Base-by-base conservation (phyloP, 2,329 filamentous ascomycete species). In the Pseudogymnoascus sp. region DNA sequence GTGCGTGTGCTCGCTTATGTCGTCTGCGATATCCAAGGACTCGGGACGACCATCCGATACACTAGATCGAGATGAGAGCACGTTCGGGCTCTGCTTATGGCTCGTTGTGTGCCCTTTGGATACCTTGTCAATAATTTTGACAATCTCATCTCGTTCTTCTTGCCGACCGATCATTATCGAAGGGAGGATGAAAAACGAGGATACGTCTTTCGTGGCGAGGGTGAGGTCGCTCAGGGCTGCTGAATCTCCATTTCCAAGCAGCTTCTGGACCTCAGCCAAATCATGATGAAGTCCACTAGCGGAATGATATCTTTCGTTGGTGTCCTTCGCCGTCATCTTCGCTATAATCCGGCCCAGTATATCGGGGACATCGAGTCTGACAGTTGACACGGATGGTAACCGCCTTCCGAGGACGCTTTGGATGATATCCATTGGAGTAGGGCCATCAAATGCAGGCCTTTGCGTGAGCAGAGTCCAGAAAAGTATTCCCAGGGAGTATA, bases 281-380 rank as follows among this genome's bases (percentile, higher is more conserved):
- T 97, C 93, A 69, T 90, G 81, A 66, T 91, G 91, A 62, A 97
- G 81, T 2, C 93, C 92, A 62, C 90, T 92, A 0, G 89, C 88
- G 5, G 91, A 96, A 69, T 96, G 88, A 71, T 97, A 97, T 12
- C 93, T 85, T 62, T 97, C 92, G 61, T 86, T 83, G 57, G 96
- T 89, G 63, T 87, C 89, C 74, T 95, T 96, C 63, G 91, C 86
- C 0, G 92, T 96, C 82, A 95, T 96, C 72, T 92, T 95, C 71
- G 93, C 88, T 39, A 97, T 90, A 43, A 97, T 88, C 33, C 84
- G 82, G 1, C 89, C 89, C 41, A 97, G 78, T 6, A 88, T 87
- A 62, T 95, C 90, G 0, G 93, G 93, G 5, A 96, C 80, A 70
- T 97, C 93, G 63, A 91, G 81, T 58, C 93, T 84, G 47, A 91